Evolutionary conservation across 257 asterid genomes (phyloP), one percentile per base, ranked within the genome.

Genomic region (Capsicum pubescens): DNA sequence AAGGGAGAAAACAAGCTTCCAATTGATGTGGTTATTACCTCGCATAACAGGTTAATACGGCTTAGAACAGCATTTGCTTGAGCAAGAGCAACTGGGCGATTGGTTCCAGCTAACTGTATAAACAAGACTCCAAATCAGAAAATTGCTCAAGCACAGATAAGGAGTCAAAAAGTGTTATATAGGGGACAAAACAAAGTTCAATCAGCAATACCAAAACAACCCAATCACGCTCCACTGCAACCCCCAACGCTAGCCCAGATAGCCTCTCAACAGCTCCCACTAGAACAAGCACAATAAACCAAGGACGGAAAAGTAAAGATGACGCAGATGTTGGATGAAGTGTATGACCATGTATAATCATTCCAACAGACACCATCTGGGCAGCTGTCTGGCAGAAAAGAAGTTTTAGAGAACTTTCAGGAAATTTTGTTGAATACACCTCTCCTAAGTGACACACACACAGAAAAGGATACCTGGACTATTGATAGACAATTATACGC

Each of bases 181-280:
- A 79, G 64, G 16, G 39, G 59, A 71, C 83, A 35, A 69, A 83
- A 70, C 59, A 82, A 42, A 82, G 60, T 35, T 66, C 82, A 83
- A 52, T 84, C 50, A 50, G 26, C 21, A 79, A 32, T 90, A 96
- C 98, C 99, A 94, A 84, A 87, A 96, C 98, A 89, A 94, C 94
- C 98, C 98, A 94, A 88, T 96, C 99, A 85, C 99, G 99, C 90
- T 96, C 98, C 90, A 89, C 89, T 13, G 98, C 97, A 85, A 96
- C 98, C 83, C 99, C 99, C 84, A 93, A 88, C 84, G 97, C 95
- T 87, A 96, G 87, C 66, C 99, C 98, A 84, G 95, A 92, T 83
- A 96, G 94, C 88, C 98, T 94, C 90, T 94, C 97, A 85, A 89
- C 90, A 58, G 98, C 97, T 86, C 94, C 95, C 69, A 95, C 94